These are phyloP conservation scores for Pythium rishiriense DNA, from an alignment of 352 stramenopile species.

Conservation along the genomic window DNA sequence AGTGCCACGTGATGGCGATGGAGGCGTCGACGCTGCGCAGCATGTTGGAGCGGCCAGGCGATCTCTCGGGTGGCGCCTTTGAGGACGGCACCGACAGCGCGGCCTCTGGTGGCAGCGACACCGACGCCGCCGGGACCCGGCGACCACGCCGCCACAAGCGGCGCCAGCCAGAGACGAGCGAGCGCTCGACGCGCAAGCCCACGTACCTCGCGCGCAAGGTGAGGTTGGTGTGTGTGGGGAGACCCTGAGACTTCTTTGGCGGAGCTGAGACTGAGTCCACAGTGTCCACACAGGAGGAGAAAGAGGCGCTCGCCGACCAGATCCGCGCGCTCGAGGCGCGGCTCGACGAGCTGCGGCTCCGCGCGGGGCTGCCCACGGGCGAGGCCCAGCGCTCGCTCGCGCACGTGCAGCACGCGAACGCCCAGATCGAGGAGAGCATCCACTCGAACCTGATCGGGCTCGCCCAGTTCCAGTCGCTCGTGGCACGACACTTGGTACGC, in stretches of 20 bases:
- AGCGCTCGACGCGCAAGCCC: slow-evolving; percentile 1
- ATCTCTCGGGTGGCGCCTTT: too few relatives aligned
- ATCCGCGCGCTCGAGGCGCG: slow-evolving; percentile 15
- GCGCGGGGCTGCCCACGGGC: slow-evolving; percentile 9
- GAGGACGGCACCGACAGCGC: background rate
- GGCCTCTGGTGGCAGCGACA: slow-evolving; percentile 4
- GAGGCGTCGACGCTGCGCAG: too few relatives aligned
- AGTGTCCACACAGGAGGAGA: slow-evolving; percentile 18
- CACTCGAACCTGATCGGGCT: slow-evolving; percentile 14
- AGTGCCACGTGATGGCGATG: too few relatives aligned
- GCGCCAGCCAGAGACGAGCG: too few relatives aligned
- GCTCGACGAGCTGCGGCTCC: slow-evolving; percentile 5
- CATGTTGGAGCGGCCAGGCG: too few relatives aligned
- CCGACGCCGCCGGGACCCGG: background rate
- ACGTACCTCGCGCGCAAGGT: slow-evolving; percentile 9
- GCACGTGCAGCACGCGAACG: slow-evolving; percentile 8
- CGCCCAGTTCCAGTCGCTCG: slow-evolving; percentile 21
- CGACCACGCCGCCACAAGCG: background rate
- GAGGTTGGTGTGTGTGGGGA: background rate
- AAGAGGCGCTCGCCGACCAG: slow-evolving; percentile 11
- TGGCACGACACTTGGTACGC: slow-evolving; percentile 16
- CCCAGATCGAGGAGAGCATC: slow-evolving; percentile 13
- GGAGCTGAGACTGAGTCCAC: too few relatives aligned
- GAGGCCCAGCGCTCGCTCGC: slow-evolving; percentile 3
- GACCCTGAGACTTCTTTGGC: too few relatives aligned